Percentiles rank a stretch among this genome's conserved stretches.
Evolutionary conservation across 306 rosid genomes (phyloP).

Genomic region (Clitoria ternatea): DNA sequence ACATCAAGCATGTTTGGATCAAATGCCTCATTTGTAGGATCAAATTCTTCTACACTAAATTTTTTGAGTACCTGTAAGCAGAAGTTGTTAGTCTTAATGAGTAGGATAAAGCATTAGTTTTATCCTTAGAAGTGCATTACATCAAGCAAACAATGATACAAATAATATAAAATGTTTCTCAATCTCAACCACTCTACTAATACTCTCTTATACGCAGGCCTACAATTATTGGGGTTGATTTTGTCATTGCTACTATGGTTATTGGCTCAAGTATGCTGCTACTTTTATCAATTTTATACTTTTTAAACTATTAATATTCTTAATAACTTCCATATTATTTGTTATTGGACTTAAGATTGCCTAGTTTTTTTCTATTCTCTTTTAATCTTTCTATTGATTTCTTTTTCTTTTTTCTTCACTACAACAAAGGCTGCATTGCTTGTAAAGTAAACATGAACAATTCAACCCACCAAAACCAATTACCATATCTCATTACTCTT

Average conservation of each 20-base stretch:
- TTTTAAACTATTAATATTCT: no score
- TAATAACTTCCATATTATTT: no score
- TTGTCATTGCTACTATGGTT: neutral
- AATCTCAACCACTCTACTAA: neutral
- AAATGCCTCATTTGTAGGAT: slow-evolving; percentile 88
- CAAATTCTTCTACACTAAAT: slow-evolving; percentile 74
- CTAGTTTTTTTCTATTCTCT: slow-evolving; percentile 9
- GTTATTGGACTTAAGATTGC: neutral
- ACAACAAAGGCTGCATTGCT: neutral
- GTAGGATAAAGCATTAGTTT: neutral
- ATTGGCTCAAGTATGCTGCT: neutral
- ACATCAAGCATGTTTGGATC: slow-evolving; percentile 91
- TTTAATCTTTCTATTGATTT: no score
- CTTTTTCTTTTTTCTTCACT: neutral
- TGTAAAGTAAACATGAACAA: neutral
- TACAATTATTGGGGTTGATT: neutral
- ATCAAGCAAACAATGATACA: slow-evolving; percentile 11
- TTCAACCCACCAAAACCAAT: slow-evolving; percentile 9
- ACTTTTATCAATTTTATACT: neutral
- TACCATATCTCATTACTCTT: neutral
- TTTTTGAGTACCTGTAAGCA: slow-evolving; percentile 73
- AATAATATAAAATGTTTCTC: neutral
- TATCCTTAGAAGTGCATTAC: neutral
- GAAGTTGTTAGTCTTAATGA: slow-evolving; percentile 3
- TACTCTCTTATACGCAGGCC: neutral